Evolutionary conservation across 139 green algal species (phyloP).

Genomic region (Chlamydomonas asymmetrica): DNA sequence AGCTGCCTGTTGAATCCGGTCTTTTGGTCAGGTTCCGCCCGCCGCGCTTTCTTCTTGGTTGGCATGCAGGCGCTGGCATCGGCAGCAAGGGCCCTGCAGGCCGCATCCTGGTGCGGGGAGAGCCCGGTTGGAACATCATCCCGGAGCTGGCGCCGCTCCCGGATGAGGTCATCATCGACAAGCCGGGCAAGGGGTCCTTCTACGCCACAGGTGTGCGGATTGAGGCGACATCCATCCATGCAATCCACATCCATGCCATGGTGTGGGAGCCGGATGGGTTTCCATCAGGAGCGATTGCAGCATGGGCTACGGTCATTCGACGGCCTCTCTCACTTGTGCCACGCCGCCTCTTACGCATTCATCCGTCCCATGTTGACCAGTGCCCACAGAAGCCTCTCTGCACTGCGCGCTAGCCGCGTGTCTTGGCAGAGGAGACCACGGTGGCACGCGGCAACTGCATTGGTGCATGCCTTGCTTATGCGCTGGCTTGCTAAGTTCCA

Average conservation of each 20-base stretch:
- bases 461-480: too few species aligned
- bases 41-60: slow-evolving; percentile 4
- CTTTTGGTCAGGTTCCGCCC: too few species aligned
- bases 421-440: too few species aligned
- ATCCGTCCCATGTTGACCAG: too few species aligned
- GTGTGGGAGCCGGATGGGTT: too few species aligned
- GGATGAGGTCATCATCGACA: slow-evolving; percentile 65
- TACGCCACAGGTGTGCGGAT: slow-evolving; percentile 40
- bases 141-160: slow-evolving; percentile 53
- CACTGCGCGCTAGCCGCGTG: too few species aligned
- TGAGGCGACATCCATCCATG: background rate
- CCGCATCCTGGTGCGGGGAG: slow-evolving; percentile 55
- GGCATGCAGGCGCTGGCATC: slow-evolving; percentile 52
- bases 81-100: slow-evolving; percentile 49
- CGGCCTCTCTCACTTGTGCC: too few species aligned
- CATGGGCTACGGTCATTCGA: too few species aligned
- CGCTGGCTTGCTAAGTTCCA: background rate
- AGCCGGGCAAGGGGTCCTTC: slow-evolving; percentile 72
- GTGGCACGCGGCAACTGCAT: too few species aligned
- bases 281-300: slow-evolving; percentile 2
- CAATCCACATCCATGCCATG: background rate
- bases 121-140: slow-evolving; percentile 72
- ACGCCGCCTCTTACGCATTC: too few species aligned
- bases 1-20: too few species aligned
- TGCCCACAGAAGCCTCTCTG: too few species aligned